Evolutionary conservation across 805 yeast genomes (phyloP).

Genomic region (Hanseniaspora clermontiae): DNA sequence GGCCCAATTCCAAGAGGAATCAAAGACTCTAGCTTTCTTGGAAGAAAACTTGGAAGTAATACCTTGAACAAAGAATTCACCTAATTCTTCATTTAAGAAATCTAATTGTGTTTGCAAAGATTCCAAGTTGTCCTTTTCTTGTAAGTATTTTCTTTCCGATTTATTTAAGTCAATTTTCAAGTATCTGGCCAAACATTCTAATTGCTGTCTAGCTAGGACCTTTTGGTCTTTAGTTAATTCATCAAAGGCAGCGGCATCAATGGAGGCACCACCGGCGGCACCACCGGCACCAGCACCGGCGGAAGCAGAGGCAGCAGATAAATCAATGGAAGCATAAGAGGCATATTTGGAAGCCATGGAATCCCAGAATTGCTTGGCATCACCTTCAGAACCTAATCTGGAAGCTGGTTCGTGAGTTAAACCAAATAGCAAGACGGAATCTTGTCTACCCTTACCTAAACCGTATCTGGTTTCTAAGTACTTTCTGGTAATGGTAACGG

Average conservation of each 20-base stretch:
- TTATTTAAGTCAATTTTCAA: slow-evolving; percentile 81
- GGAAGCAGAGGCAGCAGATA: slow-evolving; percentile 52
- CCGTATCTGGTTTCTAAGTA: slow-evolving; percentile 90
- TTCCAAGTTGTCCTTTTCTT: slow-evolving; percentile 67
- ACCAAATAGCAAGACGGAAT: slow-evolving; percentile 69
- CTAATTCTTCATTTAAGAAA: slow-evolving; percentile 57
- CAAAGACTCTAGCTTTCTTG: slow-evolving; percentile 88
- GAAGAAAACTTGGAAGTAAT: slow-evolving; percentile 81
- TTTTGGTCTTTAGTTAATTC: slow-evolving; percentile 39
- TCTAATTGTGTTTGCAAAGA: slow-evolving; percentile 83
- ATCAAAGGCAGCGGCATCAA: slow-evolving; percentile 93
- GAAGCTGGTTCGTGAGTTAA: slow-evolving; percentile 81
- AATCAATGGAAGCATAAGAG: slow-evolving; percentile 61
- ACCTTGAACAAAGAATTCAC: slow-evolving; percentile 88
- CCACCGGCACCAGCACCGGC: slow-evolving; percentile 39
- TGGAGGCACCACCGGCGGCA: slow-evolving; percentile 68
- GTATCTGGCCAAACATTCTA: slow-evolving; percentile 89
- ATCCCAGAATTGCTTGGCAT: slow-evolving; percentile 84
- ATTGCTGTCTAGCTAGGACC: slow-evolving; percentile 39
- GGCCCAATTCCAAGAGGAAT: slow-evolving; percentile 99
- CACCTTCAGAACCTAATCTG: slow-evolving; percentile 75
- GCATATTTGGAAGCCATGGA: slow-evolving; percentile 75
- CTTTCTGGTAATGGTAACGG: slow-evolving; percentile 81
- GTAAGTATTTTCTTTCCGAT: slow-evolving; percentile 74
- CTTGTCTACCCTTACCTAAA: slow-evolving; percentile 87